Evolutionary conservation across 768 basidiomycete species (phyloP).

Genomic region (Lentinus brumalis): DNA sequence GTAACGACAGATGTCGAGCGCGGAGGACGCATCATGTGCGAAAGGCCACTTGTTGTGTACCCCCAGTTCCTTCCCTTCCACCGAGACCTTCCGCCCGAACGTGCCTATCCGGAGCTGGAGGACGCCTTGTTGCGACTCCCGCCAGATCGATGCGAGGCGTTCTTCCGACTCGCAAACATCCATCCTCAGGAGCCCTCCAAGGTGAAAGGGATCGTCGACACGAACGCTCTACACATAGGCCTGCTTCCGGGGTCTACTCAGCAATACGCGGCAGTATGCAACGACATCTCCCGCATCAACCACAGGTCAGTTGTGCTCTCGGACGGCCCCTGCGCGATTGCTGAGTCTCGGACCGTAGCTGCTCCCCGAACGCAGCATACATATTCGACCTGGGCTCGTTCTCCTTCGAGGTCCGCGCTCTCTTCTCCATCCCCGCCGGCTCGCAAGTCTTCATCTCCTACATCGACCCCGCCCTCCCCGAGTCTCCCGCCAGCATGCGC

Average conservation of each 20-base stretch:
- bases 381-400: neutral
- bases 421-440: slow-evolving; percentile 5
- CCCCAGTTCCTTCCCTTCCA: slow-evolving; percentile 10
- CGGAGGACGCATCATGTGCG: slow-evolving; percentile 5
- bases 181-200: neutral
- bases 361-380: slow-evolving; percentile 13
- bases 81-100: neutral
- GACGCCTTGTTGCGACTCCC: neutral
- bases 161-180: slow-evolving; percentile 3
- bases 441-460: slow-evolving; percentile 10
- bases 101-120: slow-evolving; percentile 6
- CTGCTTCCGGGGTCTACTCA: neutral
- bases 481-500: neutral
- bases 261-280: slow-evolving; percentile 9
- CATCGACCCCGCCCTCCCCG: slow-evolving; percentile 9
- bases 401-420: slow-evolving; percentile 9
- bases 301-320: neutral
- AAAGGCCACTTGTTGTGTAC: slow-evolving; percentile 6
- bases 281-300: slow-evolving; percentile 7
- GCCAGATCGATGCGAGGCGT: neutral
- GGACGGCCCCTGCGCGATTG: no score
- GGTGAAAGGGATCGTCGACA: slow-evolving; percentile 12
- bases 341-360: neutral
- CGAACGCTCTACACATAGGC: slow-evolving; percentile 7
- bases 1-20: neutral